These are phyloP conservation scores for Eucalyptus coolabah DNA, from an alignment of 345 rosid genomes.

Conservation along the genomic window DNA sequence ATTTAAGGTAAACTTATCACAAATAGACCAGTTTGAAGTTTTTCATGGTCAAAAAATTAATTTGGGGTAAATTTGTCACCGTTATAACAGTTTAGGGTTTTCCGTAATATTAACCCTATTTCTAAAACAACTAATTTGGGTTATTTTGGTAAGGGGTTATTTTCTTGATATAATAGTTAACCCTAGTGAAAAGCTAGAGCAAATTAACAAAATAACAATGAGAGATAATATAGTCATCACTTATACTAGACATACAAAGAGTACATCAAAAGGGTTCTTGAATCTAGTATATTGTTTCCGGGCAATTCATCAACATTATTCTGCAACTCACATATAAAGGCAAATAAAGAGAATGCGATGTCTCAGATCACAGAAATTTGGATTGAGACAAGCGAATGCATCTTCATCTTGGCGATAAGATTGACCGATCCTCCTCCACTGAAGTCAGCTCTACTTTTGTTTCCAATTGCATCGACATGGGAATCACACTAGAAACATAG, in stretches of 20 bases:
- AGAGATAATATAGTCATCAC: no score
- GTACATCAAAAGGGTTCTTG: background rate
- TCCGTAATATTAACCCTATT: no score
- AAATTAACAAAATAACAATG: no score
- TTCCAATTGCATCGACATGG: background rate
- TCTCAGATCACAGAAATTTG: background rate
- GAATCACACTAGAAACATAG: background rate
- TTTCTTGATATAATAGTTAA: background rate
- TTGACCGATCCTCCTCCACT: background rate
- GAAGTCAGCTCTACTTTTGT: background rate
- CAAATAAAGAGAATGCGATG: background rate
- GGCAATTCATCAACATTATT: background rate
- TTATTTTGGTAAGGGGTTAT: no score
- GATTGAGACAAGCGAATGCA: background rate
- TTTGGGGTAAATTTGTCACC: no score
- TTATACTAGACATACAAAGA: no score
- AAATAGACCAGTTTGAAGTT: no score
- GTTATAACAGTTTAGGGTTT: no score
- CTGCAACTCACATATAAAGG: fast-evolving
- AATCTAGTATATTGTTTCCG: background rate
- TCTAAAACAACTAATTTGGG: no score
- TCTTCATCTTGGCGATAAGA: background rate
- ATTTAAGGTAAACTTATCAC: no score
- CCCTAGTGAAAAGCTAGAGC: background rate
- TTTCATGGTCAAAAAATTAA: no score